These are phyloP conservation scores for Petasospora rhodanensis DNA, from an alignment of 1,139 yeast genomes.

Conservation along the genomic window DNA sequence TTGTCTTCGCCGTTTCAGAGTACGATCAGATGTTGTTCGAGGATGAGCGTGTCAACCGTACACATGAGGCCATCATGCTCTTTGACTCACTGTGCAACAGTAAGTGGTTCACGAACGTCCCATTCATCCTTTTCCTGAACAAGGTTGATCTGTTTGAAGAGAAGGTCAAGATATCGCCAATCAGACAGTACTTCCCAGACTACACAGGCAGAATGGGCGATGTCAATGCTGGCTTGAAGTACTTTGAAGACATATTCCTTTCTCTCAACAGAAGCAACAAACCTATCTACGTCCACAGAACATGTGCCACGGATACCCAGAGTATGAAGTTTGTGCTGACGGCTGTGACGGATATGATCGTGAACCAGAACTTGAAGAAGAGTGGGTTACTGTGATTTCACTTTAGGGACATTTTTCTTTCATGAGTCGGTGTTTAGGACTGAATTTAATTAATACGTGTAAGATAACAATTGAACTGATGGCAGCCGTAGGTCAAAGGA, in stretches of 20 bases:
- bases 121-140: conserved; percentile 83
- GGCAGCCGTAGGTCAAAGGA: too few relatives aligned
- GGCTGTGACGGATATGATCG: conserved; percentile 89
- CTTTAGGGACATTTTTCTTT: background rate
- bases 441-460: too few relatives aligned
- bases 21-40: conserved; percentile 91
- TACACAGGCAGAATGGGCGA: conserved; percentile 59
- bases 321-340: conserved; percentile 85
- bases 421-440: too few relatives aligned
- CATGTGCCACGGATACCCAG: conserved; percentile 92
- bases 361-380: conserved; percentile 75
- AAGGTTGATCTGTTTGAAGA: conserved; percentile 78
- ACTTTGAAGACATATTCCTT: conserved; percentile 62
- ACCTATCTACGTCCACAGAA: conserved; percentile 83
- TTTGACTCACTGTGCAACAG: conserved; percentile 86
- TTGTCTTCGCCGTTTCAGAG: conserved; percentile 90
- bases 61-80: conserved; percentile 83
- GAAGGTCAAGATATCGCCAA: conserved; percentile 62
- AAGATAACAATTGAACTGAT: too few relatives aligned
- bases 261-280: conserved; percentile 60
- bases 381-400: conserved; percentile 64
- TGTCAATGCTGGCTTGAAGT: conserved; percentile 60
- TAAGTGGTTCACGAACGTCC: conserved; percentile 78
- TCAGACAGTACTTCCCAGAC: conserved; percentile 68
- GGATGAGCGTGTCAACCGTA: conserved; percentile 82